phyloP scores from a whole-genome alignment of 371 early-diverging fungal genomes.

The Lichtheimia corymbifera region DNA sequence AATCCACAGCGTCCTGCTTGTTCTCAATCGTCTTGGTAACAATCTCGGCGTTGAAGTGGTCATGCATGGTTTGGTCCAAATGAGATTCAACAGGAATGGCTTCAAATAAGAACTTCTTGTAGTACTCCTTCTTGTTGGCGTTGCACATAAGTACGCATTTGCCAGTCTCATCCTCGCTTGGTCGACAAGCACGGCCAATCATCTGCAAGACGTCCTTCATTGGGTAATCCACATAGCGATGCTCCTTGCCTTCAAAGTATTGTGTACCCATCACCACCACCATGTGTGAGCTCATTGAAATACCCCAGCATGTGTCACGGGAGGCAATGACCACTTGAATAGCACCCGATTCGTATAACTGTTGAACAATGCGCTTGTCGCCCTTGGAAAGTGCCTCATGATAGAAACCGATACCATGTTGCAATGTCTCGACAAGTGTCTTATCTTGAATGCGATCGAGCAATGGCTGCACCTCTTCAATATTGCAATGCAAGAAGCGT shows the following conservation, averaged over 20 bases:
- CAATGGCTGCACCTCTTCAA: slow-evolving; percentile 64
- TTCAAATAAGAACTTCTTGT: slow-evolving; percentile 95
- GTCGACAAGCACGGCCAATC: slow-evolving; percentile 90
- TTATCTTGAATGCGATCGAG: slow-evolving; percentile 73
- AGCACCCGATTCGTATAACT: slow-evolving; percentile 76
- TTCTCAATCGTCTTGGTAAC: slow-evolving; percentile 92
- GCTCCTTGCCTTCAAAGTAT: slow-evolving; percentile 91
- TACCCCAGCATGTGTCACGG: slow-evolving; percentile 89
- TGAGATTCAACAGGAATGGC: slow-evolving; percentile 94
- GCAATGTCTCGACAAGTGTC: slow-evolving; percentile 69
- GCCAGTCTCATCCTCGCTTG: slow-evolving; percentile 69
- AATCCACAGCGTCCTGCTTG: slow-evolving; percentile 98
- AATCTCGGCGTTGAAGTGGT: slow-evolving; percentile 96
- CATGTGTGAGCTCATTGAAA: slow-evolving; percentile 77
- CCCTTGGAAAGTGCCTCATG: slow-evolving; percentile 82
- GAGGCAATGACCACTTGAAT: slow-evolving; percentile 91
- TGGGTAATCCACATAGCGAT: slow-evolving; percentile 93
- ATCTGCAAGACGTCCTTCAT: slow-evolving; percentile 95
- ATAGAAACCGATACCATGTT: slow-evolving; percentile 87
- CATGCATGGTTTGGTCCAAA: slow-evolving; percentile 86
- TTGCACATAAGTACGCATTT: slow-evolving; percentile 93
- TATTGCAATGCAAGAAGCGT: slow-evolving; percentile 72
- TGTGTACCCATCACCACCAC: slow-evolving; percentile 97
- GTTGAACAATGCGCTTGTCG: slow-evolving; percentile 76
- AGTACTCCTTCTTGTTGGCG: slow-evolving; percentile 91